Base-by-base conservation (phyloP, 108 stramenopile genomes). In the Nitzschia palea region DNA sequence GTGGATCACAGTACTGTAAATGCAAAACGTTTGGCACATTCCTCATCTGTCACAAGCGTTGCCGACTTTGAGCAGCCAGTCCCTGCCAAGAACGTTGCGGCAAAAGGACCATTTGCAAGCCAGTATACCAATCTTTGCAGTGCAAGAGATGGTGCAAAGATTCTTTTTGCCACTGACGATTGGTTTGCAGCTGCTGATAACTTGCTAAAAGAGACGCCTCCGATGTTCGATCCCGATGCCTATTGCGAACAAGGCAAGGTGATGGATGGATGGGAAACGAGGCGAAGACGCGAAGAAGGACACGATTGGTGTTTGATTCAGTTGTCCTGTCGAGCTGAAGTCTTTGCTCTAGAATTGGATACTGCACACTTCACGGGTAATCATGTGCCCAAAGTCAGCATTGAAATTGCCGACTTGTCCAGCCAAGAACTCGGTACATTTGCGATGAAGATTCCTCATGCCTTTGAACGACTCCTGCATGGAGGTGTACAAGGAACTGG, bases 191-290 rank as follows among this genome's bases (percentile, higher is more conserved):
- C 70, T 3, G 89, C 91, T 8, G 91, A 92, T 25, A 94, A 94
- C 36, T 55, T 96, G 15, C 65, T 96, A 2, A 62, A 81, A 18
- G 77, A 84, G 17, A 28, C 48, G 2, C 70, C 78, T 15, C 92
- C 97, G 3, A 55, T 77, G 14, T 97, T 95, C 67, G 88, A 83
- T 40, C 79, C 83, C 10, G 84, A 93, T 50, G 69, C 84, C 15
- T 97, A 77, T 79, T 95, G 92, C 54, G 77, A 81, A 30, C 88
- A 90, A 68, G 95, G 95, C 29, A 96, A 96, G 62, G 93, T 94
- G 47, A 93, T 95, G 94, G 97, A 97, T 67, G 97, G 97, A 2
- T 97, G 97, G 97, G 97, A 97, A 64, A 82, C 86, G 5, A 78
- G 95, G 0, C 74, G 95, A 2, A 80, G 81, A 40, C 74, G 87